Evolutionary conservation across 2,329 filamentous ascomycete genomes (phyloP).

Genomic region (Pseudogymnoascus sp.): DNA sequence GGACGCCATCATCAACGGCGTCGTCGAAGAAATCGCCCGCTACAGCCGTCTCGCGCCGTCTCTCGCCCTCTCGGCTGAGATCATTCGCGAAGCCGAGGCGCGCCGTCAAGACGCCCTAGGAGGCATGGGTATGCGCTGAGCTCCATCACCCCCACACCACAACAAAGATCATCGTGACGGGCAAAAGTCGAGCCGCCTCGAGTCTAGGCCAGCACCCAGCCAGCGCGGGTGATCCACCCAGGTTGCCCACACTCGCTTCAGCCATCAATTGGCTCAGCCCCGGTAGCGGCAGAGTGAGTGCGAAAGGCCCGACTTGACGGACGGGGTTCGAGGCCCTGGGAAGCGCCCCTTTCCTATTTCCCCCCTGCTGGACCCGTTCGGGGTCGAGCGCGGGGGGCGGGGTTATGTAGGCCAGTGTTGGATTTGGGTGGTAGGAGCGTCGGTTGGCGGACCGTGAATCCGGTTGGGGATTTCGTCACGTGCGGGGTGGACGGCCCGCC

Average conservation of each 20-base stretch:
- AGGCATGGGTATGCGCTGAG: slow-evolving; percentile 28
- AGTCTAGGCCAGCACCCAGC: neutral
- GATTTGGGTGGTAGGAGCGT: neutral
- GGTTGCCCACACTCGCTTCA: neutral
- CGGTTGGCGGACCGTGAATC: neutral
- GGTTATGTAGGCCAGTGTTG: neutral
- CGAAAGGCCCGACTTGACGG: neutral
- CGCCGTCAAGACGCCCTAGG: slow-evolving; percentile 58
- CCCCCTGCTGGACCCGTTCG: neutral
- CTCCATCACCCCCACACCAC: neutral
- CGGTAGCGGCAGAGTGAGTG: neutral
- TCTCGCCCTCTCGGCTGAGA: slow-evolving; percentile 68
- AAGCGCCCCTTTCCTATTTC: neutral
- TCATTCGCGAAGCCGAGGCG: slow-evolving; percentile 71
- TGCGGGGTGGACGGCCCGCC: neutral
- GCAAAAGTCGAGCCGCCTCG: neutral
- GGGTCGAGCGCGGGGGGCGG: neutral
- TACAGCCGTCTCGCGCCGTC: slow-evolving; percentile 72
- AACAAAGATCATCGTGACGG: neutral
- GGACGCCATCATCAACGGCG: slow-evolving; percentile 70
- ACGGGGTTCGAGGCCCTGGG: neutral
- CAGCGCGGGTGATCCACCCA: neutral
- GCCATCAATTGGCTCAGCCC: neutral
- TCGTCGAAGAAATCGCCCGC: slow-evolving; percentile 67
- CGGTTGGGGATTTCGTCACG: neutral